These are phyloP conservation scores for Thymus mandschuricus DNA, from an alignment of 257 asterid genomes.

Conservation along the genomic window DNA sequence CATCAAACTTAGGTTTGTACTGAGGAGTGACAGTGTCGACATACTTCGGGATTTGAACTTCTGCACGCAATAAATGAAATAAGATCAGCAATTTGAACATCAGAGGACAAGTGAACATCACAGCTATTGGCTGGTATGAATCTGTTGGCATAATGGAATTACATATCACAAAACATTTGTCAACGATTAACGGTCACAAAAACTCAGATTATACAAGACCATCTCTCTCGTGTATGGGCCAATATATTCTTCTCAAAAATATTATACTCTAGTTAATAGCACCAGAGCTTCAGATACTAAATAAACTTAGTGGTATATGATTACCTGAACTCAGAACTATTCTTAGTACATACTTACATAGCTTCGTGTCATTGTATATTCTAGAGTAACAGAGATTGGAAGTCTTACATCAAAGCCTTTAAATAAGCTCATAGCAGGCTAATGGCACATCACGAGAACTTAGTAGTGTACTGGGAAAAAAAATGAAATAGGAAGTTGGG, in stretches of 20 bases:
- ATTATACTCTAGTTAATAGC: not conserved
- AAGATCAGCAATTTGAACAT: constrained; percentile 25
- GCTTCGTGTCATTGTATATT: not conserved
- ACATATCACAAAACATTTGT: not conserved
- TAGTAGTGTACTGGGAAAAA: not conserved
- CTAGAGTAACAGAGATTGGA: constrained; percentile 4
- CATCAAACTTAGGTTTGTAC: constrained; percentile 86
- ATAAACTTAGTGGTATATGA: constrained; percentile 1
- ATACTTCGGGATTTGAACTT: constrained; percentile 76
- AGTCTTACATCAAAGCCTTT: not conserved
- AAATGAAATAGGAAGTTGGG: not conserved
- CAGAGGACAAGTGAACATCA: not conserved
- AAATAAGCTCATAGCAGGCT: constrained; percentile 12
- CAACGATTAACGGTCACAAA: not conserved
- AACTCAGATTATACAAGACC: not conserved
- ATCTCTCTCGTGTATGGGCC: constrained; percentile 8
- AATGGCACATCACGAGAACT: not conserved
- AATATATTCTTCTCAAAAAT: not conserved
- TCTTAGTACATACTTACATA: not conserved
- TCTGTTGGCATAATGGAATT: not conserved
- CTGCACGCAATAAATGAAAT: constrained; percentile 43
- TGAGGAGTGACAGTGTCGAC: constrained; percentile 89
- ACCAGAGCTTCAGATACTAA: not conserved
- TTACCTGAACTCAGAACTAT: not conserved
- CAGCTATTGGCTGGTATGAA: not conserved